Base-by-base conservation (phyloP, 2,329 filamentous ascomycete species). In the Rasamsonia emersonii region DNA sequence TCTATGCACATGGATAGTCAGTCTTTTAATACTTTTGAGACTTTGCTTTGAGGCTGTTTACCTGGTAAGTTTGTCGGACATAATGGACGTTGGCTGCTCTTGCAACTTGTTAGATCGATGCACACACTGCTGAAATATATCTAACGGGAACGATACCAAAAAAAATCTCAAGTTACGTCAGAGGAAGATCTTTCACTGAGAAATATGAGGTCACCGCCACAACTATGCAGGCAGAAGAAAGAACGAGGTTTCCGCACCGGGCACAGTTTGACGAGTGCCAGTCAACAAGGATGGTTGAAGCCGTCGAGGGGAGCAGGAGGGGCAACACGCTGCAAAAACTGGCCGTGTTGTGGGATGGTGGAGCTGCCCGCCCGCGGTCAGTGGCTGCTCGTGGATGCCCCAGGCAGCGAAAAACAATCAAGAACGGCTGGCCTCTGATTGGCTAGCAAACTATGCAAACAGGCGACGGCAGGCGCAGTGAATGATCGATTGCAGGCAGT, bases 11-110 rank as follows among this genome's bases (percentile, higher is more conserved):
- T n/a, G n/a, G n/a, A n/a, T n/a, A n/a, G n/a, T n/a, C n/a, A n/a
- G n/a, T n/a, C n/a, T n/a, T n/a, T n/a, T n/a, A 39, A 19, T 33
- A 35, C 31, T 36, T 32, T 47, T 19, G 48, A 40, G 39, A 35
- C 15, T 16, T 19, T 44, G 30, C 11, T n/a, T n/a, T 29, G 11
- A 18, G n/a, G 29, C 29, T 18, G 28, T 78, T 51, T 78, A 94
- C 86, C 88, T 84, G 52, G 89, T 96, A 54, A 95, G 77, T 68
- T 83, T 94, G 74, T 94, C 86, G 59, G 84, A 74, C 86, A 94
- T 94, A 56, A 53, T 73, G 65, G 52, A 50, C 24, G 18, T 14
- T 24, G 25, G 36, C 28, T 32, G 28, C 28, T 20, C 13, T 25
- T 9, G 21, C 17, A 34, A 18, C 20, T 10, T 9, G 21, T 30